These are phyloP conservation scores for Helichrysum umbraculigerum DNA, from an alignment of 129 eudicot genomes.

Conservation along the genomic window DNA sequence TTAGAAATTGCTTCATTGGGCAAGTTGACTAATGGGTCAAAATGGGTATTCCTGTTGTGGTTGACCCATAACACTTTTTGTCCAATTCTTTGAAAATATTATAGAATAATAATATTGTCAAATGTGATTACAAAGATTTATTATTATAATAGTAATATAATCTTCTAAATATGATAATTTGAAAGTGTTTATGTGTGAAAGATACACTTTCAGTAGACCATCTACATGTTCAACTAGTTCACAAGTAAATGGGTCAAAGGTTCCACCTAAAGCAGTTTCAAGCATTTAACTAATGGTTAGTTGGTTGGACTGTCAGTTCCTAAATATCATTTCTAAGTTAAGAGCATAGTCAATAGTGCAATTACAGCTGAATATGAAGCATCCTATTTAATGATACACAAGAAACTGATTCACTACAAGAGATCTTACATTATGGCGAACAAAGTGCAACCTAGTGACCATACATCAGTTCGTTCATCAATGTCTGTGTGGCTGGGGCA, in stretches of 20 bases:
- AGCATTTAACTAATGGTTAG: not conserved
- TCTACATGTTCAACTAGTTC: not conserved
- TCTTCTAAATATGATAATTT: too few species aligned
- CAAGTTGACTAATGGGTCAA: not conserved
- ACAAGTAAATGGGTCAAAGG: not conserved
- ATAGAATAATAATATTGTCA: not conserved
- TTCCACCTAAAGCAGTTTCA: not conserved
- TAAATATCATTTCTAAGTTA: not conserved
- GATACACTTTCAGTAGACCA: not conserved
- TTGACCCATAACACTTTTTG: not conserved
- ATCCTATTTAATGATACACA: conserved; percentile 9
- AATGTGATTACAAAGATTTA: not conserved
- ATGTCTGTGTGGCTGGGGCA: conserved; percentile 94
- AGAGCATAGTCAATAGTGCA: not conserved
- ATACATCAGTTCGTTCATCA: conserved; percentile 90
- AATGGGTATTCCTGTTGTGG: not conserved
- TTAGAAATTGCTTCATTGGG: not conserved
- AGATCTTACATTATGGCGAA: conserved; percentile 77
- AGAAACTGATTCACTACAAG: conserved; percentile 16
- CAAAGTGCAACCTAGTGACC: conserved; percentile 92
- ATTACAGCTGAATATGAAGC: not conserved
- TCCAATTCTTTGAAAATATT: not conserved
- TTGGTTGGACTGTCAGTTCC: not conserved
- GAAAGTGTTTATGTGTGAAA: not conserved
- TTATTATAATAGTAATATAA: too few species aligned